Evolutionary conservation across 2,329 filamentous ascomycete genomes (phyloP).

Genomic region (Didymella glomerata): DNA sequence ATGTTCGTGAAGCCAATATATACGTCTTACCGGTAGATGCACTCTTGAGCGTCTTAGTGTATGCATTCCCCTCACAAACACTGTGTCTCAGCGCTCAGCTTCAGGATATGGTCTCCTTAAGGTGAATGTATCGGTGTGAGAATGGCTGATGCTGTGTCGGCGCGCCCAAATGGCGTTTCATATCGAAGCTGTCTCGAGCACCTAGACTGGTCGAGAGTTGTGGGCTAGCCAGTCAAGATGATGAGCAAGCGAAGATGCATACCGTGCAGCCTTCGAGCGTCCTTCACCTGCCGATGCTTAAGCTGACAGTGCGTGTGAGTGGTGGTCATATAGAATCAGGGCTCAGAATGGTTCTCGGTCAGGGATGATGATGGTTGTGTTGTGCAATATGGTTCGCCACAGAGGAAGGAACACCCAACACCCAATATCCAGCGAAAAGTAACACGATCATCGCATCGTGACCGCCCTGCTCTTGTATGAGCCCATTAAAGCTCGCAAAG

Average conservation of each 20-base stretch:
- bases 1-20: background rate
- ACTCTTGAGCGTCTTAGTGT: background rate
- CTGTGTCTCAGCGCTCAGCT: background rate
- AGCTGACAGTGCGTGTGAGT: background rate
- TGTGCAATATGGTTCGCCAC: background rate
- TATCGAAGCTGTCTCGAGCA: background rate
- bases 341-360: background rate
- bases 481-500: background rate
- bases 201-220: background rate
- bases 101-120: background rate
- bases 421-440: background rate
- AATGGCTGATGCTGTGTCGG: background rate
- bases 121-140: background rate
- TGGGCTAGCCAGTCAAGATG: background rate
- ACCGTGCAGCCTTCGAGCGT: background rate
- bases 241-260: background rate
- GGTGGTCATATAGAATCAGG: background rate
- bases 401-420: background rate
- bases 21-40: background rate
- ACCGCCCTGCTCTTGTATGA: background rate
- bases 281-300: background rate
- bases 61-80: background rate
- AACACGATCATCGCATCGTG: background rate
- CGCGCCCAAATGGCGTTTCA: background rate
- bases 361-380: background rate